Evolutionary conservation across 192 early-diverging fungal species (phyloP).

Genomic region (Dissophora ornata): DNA sequence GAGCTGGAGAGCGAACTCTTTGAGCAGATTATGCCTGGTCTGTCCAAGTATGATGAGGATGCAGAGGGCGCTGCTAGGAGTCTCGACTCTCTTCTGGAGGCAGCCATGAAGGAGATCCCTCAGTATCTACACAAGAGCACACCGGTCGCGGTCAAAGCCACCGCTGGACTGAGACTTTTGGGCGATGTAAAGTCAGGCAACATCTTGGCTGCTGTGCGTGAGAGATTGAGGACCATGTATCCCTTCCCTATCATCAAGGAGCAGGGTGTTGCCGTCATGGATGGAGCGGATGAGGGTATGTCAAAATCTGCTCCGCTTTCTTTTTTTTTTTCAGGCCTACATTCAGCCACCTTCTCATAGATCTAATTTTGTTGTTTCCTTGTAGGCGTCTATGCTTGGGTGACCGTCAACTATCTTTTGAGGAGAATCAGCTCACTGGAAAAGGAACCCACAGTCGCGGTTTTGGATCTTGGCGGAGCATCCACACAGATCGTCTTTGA

Average conservation of each 20-base stretch:
- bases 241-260: conserved; percentile 82
- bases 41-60: conserved; percentile 78
- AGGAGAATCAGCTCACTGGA: conserved; percentile 67
- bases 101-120: conserved; percentile 82
- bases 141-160: conserved; percentile 95
- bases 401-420: conserved; percentile 95
- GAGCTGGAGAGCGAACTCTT: conserved; percentile 94
- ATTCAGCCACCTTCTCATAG: neutral
- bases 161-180: conserved; percentile 90
- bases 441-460: conserved; percentile 77
- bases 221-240: conserved; percentile 75
- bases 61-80: conserved; percentile 82
- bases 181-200: conserved; percentile 73
- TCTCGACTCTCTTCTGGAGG: conserved; percentile 81
- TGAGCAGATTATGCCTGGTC: conserved; percentile 83
- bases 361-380: neutral
- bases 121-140: conserved; percentile 78
- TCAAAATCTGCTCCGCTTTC: neutral
- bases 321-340: too few relatives aligned
- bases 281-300: conserved; percentile 92
- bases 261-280: conserved; percentile 90
- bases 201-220: conserved; percentile 80
- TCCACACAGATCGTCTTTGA: conserved; percentile 99
- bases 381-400: conserved; percentile 94
- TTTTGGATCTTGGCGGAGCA: conserved; percentile 96